These are phyloP conservation scores for Candida khao-thaluensis DNA, from an alignment of 805 yeast genomes.

Conservation along the genomic window DNA sequence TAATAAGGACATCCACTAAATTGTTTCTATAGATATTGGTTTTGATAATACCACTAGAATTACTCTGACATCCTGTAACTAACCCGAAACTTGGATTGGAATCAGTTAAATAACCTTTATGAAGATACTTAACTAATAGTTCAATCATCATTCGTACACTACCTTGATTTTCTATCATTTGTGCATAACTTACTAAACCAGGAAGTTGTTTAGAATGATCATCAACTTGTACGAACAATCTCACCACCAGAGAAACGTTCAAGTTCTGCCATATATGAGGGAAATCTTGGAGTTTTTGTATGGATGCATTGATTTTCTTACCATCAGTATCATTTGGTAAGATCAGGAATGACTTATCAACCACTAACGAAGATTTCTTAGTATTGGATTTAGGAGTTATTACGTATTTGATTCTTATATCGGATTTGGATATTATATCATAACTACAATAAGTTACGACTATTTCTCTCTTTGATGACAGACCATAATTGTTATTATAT, in stretches of 20 bases:
- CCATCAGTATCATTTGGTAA: conserved; percentile 14
- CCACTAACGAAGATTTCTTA: conserved; percentile 15
- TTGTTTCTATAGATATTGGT: conserved; percentile 46
- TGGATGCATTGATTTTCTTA: conserved; percentile 6
- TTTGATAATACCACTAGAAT: conserved; percentile 15
- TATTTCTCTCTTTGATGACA: conserved; percentile 18
- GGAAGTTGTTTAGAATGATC: conserved; percentile 57
- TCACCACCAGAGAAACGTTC: conserved; percentile 54
- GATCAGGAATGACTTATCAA: conserved; percentile 35
- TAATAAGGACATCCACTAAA: conserved; percentile 50
- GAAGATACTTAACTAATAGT: conserved; percentile 44
- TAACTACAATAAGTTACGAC: conserved; percentile 63
- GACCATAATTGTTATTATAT: neutral
- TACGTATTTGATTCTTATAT: conserved; percentile 64
- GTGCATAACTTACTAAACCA: conserved; percentile 53
- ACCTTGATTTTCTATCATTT: conserved; percentile 26
- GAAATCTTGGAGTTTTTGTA: neutral
- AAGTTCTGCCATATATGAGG: conserved; percentile 54
- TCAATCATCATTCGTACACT: conserved; percentile 24
- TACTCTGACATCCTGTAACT: conserved; percentile 29
- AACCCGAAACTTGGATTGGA: conserved; percentile 30
- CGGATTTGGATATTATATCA: conserved; percentile 72
- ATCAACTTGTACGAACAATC: conserved; percentile 53
- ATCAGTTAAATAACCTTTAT: conserved; percentile 49
- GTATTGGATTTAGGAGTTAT: conserved; percentile 23